Evolutionary conservation across 2,329 filamentous ascomycete species (phyloP).

Genomic region (Fusarium verticillioides): DNA sequence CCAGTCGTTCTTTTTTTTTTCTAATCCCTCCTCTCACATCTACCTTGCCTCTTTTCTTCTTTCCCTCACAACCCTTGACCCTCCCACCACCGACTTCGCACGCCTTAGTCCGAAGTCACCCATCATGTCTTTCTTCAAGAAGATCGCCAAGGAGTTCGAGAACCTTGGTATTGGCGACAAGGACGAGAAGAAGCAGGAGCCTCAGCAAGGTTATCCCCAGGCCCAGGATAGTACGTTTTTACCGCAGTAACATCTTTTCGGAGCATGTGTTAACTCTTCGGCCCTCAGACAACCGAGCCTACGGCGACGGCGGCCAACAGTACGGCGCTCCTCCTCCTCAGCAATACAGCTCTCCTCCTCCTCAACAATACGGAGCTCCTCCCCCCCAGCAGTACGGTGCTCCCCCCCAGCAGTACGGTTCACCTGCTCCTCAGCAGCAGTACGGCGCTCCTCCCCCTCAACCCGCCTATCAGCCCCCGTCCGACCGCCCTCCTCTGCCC

Average conservation of each 20-base stretch:
- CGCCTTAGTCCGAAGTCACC: slow-evolving; percentile 14
- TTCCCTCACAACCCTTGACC: neutral
- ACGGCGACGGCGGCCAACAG: slow-evolving; percentile 41
- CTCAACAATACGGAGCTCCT: slow-evolving; percentile 23
- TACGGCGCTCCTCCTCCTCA: slow-evolving; percentile 39
- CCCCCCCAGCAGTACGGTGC: slow-evolving; percentile 12
- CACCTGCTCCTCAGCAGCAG: slow-evolving; percentile 42
- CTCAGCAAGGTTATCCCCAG: slow-evolving; percentile 16
- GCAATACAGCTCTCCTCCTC: slow-evolving; percentile 49
- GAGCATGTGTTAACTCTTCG: slow-evolving; percentile 8
- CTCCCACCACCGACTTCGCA: slow-evolving; percentile 5
- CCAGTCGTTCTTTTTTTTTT: slow-evolving; percentile 3
- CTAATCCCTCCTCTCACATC: slow-evolving; percentile 5
- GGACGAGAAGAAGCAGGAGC: slow-evolving; percentile 40
- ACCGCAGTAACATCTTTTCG: neutral
- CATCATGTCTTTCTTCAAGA: slow-evolving; percentile 58
- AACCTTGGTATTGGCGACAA: slow-evolving; percentile 59
- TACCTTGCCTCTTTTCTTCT: slow-evolving; percentile 1
- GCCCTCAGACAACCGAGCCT: slow-evolving; percentile 35
- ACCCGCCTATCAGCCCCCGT: slow-evolving; percentile 50
- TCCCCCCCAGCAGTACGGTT: slow-evolving; percentile 21
- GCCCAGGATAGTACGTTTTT: slow-evolving; percentile 32
- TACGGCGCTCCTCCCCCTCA: slow-evolving; percentile 42
- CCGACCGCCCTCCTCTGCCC: slow-evolving; percentile 62
- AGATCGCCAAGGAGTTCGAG: slow-evolving; percentile 57